Conservation (phyloP, 2,329 filamentous ascomycete species). For the Cadophora sp. region DNA sequence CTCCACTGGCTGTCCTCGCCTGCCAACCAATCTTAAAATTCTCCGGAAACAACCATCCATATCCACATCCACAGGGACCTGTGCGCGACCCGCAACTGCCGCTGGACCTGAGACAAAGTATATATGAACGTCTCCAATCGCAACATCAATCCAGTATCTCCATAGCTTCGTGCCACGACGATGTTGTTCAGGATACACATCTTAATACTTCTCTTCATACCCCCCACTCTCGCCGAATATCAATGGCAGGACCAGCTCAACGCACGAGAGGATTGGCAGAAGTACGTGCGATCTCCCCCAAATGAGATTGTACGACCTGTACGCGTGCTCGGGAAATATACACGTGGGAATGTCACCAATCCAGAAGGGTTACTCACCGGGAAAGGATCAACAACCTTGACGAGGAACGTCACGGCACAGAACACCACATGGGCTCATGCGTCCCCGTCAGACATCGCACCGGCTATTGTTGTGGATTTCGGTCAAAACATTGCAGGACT, state of each 20-base stretch:
- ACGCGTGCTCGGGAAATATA: constrained; percentile 45
- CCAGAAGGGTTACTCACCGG: constrained; percentile 46
- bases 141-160: not conserved
- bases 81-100: constrained; percentile 18
- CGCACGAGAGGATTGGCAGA: constrained; percentile 45
- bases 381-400: constrained; percentile 46
- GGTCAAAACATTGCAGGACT: constrained; percentile 55
- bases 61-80: not conserved
- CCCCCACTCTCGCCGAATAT: constrained; percentile 15
- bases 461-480: constrained; percentile 56
- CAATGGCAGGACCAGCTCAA: constrained; percentile 26
- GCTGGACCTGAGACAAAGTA: constrained; percentile 22
- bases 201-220: constrained; percentile 12
- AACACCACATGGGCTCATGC: constrained; percentile 20
- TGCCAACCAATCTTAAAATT: constrained; percentile 22
- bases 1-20: not conserved
- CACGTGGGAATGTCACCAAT: constrained; percentile 50
- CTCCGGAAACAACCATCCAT: not conserved
- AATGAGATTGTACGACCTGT: constrained; percentile 45
- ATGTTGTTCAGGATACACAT: constrained; percentile 7
- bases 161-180: not conserved
- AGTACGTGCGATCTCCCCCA: constrained; percentile 50
- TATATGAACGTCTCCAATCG: constrained; percentile 23
- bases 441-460: constrained; percentile 32
- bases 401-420: constrained; percentile 20